These are phyloP conservation scores for Setomelanomma holmii DNA, from an alignment of 2,329 filamentous ascomycete genomes.

Conservation along the genomic window DNA sequence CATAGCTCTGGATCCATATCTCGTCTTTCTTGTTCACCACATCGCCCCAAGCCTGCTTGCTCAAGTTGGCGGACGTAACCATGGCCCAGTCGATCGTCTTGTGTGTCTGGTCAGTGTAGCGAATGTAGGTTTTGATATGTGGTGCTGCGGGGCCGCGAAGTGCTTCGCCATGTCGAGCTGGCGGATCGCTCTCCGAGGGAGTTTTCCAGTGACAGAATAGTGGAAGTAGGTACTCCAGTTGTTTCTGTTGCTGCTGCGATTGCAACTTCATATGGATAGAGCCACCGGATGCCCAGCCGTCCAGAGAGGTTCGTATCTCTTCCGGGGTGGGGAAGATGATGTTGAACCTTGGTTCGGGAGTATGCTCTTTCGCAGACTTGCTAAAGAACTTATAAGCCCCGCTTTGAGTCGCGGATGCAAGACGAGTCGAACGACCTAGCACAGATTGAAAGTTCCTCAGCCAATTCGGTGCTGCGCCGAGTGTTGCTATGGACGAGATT, in stretches of 20 bases:
- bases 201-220: conserved; percentile 76
- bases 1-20: conserved; percentile 78
- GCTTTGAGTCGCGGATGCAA: conserved; percentile 1
- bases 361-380: conserved; percentile 23
- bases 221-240: conserved; percentile 74
- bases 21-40: conserved; percentile 63
- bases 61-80: conserved; percentile 88
- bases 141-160: conserved; percentile 70
- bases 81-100: conserved; percentile 79
- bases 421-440: conserved; percentile 21
- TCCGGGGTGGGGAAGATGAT: conserved; percentile 82
- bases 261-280: conserved; percentile 85
- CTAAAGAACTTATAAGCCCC: conserved; percentile 15
- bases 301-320: conserved; percentile 77
- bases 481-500: conserved; percentile 82
- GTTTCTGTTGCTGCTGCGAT: conserved; percentile 72
- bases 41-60: conserved; percentile 87
- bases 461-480: conserved; percentile 76
- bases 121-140: conserved; percentile 89
- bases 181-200: not conserved
- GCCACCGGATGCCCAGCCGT: conserved; percentile 77
- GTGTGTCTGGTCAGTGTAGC: conserved; percentile 58
- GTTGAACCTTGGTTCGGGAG: conserved; percentile 63
- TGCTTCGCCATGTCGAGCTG: conserved; percentile 21
- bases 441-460: conserved; percentile 62